phyloP scores from a whole-genome alignment of 345 rosid species.

The Linum usitatissimum region DNA sequence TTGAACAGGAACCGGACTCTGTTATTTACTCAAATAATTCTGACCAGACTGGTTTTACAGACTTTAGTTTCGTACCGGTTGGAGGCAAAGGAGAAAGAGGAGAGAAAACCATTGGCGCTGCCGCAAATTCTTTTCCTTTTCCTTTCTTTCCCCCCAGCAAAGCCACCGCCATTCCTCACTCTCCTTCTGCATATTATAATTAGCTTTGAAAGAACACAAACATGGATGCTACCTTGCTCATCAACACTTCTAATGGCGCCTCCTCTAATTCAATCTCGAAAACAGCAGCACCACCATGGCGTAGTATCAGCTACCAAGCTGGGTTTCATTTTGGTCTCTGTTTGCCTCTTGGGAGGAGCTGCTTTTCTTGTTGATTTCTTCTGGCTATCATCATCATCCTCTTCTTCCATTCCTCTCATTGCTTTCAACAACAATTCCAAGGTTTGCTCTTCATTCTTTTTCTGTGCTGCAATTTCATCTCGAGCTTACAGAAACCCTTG shows the following conservation, averaged over 20 bases:
- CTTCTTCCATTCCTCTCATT: slow-evolving; percentile 22
- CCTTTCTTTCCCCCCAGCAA: background rate
- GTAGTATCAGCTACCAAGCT: slow-evolving; percentile 21
- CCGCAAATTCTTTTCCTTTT: background rate
- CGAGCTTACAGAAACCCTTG: background rate
- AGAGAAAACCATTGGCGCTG: too few relatives aligned
- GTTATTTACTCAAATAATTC: too few relatives aligned
- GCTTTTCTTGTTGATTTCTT: slow-evolving; percentile 32
- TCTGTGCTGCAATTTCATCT: background rate
- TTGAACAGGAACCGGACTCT: too few relatives aligned
- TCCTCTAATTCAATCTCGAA: slow-evolving; percentile 2
- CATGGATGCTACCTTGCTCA: too few relatives aligned
- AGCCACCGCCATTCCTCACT: background rate
- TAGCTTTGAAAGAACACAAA: too few relatives aligned
- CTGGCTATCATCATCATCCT: slow-evolving; percentile 35
- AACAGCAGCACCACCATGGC: slow-evolving; percentile 30
- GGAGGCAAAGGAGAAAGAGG: too few relatives aligned
- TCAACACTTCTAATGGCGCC: too few relatives aligned
- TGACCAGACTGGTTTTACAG: too few relatives aligned
- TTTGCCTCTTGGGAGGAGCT: slow-evolving; percentile 24
- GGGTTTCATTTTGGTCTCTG: slow-evolving; percentile 23
- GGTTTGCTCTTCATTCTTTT: slow-evolving; percentile 15
- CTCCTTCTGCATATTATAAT: background rate
- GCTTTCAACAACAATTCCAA: slow-evolving; percentile 22
- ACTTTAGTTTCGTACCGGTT: too few relatives aligned